Base-by-base conservation (phyloP, 2,329 filamentous ascomycete genomes). In the Colletotrichum falcatum region DNA sequence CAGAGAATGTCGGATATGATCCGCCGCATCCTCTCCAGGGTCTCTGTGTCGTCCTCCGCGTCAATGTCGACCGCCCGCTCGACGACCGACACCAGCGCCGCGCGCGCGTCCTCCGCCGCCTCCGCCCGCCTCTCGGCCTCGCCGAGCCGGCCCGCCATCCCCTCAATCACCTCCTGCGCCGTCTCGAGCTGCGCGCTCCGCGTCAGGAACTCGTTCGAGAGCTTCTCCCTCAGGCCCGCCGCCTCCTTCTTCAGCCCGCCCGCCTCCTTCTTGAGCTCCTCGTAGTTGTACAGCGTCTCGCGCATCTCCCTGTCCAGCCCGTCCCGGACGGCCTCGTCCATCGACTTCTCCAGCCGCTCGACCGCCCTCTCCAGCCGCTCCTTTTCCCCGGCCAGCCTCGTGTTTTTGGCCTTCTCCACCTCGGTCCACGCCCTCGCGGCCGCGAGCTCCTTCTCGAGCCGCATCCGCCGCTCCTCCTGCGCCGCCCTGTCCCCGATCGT, bases 231-330 rank as follows among this genome's bases (percentile, higher is more conserved):
- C 35, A 53, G 48, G 12, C 14, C 5, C 9, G 18, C 9, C 1
- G 39, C 33, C 48, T 42, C 33, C n/a, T 8, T 2, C n/a, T 5
- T 39, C 61, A 42, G 16, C 48, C 7, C 18, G 8, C 20, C 46
- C 9, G 20, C 23, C 11, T 63, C 42, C 42, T 37, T 49, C 4
- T 26, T 37, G n/a, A 48, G 58, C 58, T 48, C 42, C 18, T 26
- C 58, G 58, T 61, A 12, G 44, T 26, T 6, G 30, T 20, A 37
- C 44, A 49, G 8, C 28, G 58, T 61, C 58, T 61, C 58, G 30
- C 44, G 58, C n/a, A 61, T 61, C 12, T 26, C 23, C 44, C 28
- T 49, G 44, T 61, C 58, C n/a, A 61, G 42, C 14, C 58, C 44
- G 20, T 49, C 58, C 6, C 35, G n/a, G 20, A 61, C 49, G n/a